Conservation (phyloP, 2,329 filamentous ascomycete species). For the Trichophyton equinum region DNA sequence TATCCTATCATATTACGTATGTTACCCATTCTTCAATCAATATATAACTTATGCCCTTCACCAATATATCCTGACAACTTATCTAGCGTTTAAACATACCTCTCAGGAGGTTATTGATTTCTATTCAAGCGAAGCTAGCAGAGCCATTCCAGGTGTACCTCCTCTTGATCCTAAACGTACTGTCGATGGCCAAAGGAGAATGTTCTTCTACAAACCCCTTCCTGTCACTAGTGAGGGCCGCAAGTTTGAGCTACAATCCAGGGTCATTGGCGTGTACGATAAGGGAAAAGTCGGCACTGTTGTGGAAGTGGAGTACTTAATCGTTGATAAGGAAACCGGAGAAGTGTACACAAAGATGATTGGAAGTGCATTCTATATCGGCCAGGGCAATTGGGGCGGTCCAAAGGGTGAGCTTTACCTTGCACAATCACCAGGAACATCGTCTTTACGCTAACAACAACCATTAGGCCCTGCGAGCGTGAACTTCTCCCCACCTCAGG, state of each 20-base stretch:
- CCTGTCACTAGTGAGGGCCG: conserved; percentile 58
- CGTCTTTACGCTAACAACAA: not conserved
- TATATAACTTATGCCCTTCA: not conserved
- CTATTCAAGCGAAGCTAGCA: conserved; percentile 55
- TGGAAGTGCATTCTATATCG: conserved; percentile 66
- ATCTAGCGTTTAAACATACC: conserved; percentile 59
- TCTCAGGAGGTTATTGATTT: conserved; percentile 72
- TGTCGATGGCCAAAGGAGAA: conserved; percentile 72
- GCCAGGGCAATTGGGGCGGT: conserved; percentile 72
- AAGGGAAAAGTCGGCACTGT: conserved; percentile 77
- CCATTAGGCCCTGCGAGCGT: conserved; percentile 50
- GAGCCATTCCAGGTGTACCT: conserved; percentile 62
- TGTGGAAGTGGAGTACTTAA: conserved; percentile 62
- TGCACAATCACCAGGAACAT: not conserved
- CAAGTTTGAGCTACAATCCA: conserved; percentile 63
- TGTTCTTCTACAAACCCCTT: conserved; percentile 64
- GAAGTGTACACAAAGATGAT: conserved; percentile 60
- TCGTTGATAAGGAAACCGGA: conserved; percentile 56
- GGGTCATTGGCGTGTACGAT: conserved; percentile 76
- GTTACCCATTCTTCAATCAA: conserved; percentile 17
- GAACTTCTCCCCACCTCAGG: conserved; percentile 65
- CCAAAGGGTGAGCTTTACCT: conserved; percentile 54
- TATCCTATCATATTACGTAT: conserved; percentile 69
- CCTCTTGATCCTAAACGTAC: conserved; percentile 61
- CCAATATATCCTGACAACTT: conserved; percentile 10